Percentiles rank a stretch among this genome's conserved stretches.
phyloP scores from a whole-genome alignment of 2,329 filamentous ascomycete species.

The Tolypocladium tropicale region DNA sequence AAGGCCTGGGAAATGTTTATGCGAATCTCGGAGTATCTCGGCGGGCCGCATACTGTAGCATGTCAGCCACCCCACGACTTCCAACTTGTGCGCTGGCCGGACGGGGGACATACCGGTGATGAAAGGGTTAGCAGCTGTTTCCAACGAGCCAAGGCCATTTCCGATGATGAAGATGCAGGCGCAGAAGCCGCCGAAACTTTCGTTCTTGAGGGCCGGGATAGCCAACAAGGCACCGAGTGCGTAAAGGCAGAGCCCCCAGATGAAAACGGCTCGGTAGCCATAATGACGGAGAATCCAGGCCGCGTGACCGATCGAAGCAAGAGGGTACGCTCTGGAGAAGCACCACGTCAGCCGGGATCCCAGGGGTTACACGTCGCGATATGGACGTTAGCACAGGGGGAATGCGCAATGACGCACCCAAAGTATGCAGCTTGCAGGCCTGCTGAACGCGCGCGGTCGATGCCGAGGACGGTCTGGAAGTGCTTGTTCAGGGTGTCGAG shows the following conservation, averaged over 20 bases:
- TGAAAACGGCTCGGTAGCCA: conserved; percentile 59
- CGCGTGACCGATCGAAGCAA: conserved; percentile 56
- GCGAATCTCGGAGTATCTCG: conserved; percentile 60
- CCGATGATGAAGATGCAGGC: conserved; percentile 64
- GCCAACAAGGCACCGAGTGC: conserved; percentile 49
- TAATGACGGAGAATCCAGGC: conserved; percentile 54
- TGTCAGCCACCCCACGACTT: not conserved
- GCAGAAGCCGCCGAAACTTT: conserved; percentile 66
- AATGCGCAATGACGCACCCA: conserved; percentile 31
- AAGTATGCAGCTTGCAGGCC: conserved; percentile 43
- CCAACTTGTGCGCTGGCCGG: not conserved
- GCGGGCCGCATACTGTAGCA: conserved; percentile 40
- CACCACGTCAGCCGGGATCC: not conserved
- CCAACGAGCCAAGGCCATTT: conserved; percentile 61
- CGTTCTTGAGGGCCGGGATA: conserved; percentile 45
- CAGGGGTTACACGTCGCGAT: not conserved
- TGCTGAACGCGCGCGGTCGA: conserved; percentile 31
- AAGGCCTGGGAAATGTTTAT: conserved; percentile 71
- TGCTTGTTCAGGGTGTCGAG: conserved; percentile 39
- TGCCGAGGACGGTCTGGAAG: conserved; percentile 35
- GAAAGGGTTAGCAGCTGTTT: conserved; percentile 70
- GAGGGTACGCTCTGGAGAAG: conserved; percentile 47
- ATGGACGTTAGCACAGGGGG: not conserved
- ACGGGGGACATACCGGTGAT: conserved; percentile 35
- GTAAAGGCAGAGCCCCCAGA: conserved; percentile 58